Conservation (phyloP, 176 grass and related monocot species). For the Oryza punctata region DNA sequence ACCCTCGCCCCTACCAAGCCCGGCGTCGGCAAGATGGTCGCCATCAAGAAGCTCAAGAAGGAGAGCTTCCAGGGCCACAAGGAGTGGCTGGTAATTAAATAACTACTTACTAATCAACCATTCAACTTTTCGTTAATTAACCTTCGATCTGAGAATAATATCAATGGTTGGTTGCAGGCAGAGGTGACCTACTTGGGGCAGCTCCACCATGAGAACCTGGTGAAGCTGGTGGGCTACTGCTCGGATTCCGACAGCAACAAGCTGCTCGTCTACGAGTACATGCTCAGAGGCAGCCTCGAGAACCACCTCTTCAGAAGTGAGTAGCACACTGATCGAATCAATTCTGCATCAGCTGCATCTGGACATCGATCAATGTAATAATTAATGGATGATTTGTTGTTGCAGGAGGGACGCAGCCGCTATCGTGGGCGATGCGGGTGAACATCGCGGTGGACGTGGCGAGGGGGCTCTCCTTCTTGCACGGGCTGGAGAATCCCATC, state of each 20-base stretch:
- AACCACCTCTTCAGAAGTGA: conserved; percentile 89
- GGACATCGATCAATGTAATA: too few relatives aligned
- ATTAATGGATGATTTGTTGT: background rate
- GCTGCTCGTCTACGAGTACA: conserved; percentile 89
- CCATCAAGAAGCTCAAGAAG: conserved; percentile 88
- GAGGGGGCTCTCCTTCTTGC: conserved; percentile 69
- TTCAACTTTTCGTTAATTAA: background rate
- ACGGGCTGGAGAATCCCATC: conserved; percentile 51
- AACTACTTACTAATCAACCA: background rate
- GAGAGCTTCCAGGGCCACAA: conserved; percentile 88
- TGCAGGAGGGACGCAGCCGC: conserved; percentile 57
- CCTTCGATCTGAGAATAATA: background rate
- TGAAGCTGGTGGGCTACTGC: conserved; percentile 83
- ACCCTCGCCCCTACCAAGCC: conserved; percentile 61
- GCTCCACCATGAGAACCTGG: conserved; percentile 81
- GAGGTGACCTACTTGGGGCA: conserved; percentile 85
- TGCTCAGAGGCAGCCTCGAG: conserved; percentile 86
- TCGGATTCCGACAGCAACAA: conserved; percentile 72
- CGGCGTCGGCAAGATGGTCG: conserved; percentile 65
- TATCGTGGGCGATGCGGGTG: conserved; percentile 62
- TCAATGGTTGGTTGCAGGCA: conserved; percentile 34
- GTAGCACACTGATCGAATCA: background rate
- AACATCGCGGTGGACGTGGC: conserved; percentile 72
- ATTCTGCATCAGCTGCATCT: background rate
- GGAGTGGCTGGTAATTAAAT: conserved; percentile 66